Base-by-base conservation (phyloP, 2,329 filamentous ascomycete species). In the Trichoderma brevicompactum region DNA sequence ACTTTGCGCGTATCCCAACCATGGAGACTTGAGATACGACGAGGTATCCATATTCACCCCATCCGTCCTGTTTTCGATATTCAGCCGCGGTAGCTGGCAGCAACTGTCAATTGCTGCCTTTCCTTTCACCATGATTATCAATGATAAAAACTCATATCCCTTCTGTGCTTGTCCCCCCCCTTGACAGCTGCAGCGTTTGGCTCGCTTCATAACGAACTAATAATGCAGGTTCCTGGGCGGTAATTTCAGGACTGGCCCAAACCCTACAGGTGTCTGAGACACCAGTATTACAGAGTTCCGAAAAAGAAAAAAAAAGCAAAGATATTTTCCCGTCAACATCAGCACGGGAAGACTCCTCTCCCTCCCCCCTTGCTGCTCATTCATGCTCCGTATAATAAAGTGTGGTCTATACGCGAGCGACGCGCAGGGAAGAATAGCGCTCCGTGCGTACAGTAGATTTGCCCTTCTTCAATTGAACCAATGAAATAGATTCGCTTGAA, bases 231-330 rank as follows among this genome's bases (percentile, higher is more conserved):
- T 60, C 56, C 15, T 49, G 19, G n/a, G 46, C 46, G 34, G 23
- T 50, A 41, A 60, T 60, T 50, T 60, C 56, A 60, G 56, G 15
- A 41, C 19, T 13, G 36, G 6, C 44, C 32, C 36, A 28, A 28
- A 41, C 44, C 56, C 44, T 60, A 60, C 56, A 32, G 50, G 36
- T 41, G 44, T 50, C 32, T 60, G 56, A 60, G 56, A 60, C 56
- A 60, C 7, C 17, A 23, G 56, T 41, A 38, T n/a, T n/a, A n/a
- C 40, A 58, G 41, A 58, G 54, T 36, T 58, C 17, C 15, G 38
- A 56, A 28, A 13, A 17, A 48, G 13, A 28, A 23, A 9, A 2
- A 17, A 40, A 13, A 6, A 28, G 36, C 17, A 55, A 40, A 32
- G 28, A 19, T 7, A 34, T 7, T 38, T 32, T 28, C 6, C 38